A percentile compares a stretch with the other conserved stretches of the same genome.
Evolutionary conservation across 768 basidiomycete species (phyloP).

Genomic region (Termitomyces sp.): DNA sequence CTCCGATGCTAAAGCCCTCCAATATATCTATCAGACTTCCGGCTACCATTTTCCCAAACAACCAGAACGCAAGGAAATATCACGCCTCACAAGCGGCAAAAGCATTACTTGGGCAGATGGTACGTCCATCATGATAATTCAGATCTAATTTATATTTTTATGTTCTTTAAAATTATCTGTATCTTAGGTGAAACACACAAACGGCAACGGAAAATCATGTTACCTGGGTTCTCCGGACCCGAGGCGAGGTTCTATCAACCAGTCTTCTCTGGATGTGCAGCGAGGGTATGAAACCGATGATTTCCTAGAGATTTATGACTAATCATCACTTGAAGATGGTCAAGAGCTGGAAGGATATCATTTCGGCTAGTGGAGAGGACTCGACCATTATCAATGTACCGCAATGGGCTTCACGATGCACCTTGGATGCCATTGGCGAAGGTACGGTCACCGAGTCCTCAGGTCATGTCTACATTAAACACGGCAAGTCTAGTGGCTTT

Average conservation of each 20-base stretch:
- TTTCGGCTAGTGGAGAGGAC: conserved; percentile 20
- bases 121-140: conserved; percentile 13
- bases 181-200: conserved; percentile 32
- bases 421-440: conserved; percentile 46
- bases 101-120: conserved; percentile 37
- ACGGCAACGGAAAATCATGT: conserved; percentile 39
- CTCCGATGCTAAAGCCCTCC: conserved; percentile 43
- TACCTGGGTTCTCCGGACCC: conserved; percentile 41
- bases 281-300: conserved; percentile 18
- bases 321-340: conserved; percentile 22
- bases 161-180: neutral
- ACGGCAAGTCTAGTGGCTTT: conserved; percentile 34
- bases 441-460: conserved; percentile 21
- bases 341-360: conserved; percentile 33
- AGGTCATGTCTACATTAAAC: neutral
- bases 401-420: conserved; percentile 35
- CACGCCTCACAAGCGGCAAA: conserved; percentile 26
- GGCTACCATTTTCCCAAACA: conserved; percentile 38
- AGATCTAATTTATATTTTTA: neutral
- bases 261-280: conserved; percentile 32
- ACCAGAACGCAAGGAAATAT: conserved; percentile 29
- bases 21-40: conserved; percentile 37
- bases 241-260: conserved; percentile 35
- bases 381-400: conserved; percentile 28
- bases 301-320: conserved; percentile 6